Percentiles rank a stretch among this genome's conserved stretches.
phyloP scores from a whole-genome alignment of 2,329 filamentous ascomycete species.

The Ophiostoma australiae region DNA sequence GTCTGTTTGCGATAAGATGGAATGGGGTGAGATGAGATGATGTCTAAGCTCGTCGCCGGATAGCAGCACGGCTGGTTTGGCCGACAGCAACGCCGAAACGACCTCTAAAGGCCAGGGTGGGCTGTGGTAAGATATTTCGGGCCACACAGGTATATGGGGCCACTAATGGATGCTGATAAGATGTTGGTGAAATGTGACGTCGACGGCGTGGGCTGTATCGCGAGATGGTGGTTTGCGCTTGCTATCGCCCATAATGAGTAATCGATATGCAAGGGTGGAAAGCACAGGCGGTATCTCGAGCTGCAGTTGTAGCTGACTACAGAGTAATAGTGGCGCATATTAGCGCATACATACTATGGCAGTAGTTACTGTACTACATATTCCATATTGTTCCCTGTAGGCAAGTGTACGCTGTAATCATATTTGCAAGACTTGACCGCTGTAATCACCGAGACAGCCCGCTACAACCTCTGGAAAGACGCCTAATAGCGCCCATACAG shows the following conservation, averaged over 20 bases:
- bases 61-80: not conserved
- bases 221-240: slow-evolving; percentile 5
- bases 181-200: not conserved
- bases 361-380: not conserved
- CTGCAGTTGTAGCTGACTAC: not conserved
- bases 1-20: not conserved
- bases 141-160: not conserved
- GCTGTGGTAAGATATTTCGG: not conserved
- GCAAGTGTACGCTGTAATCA: not conserved
- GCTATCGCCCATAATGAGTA: not conserved
- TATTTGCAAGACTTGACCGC: not conserved
- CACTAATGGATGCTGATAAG: not conserved
- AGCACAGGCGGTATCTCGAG: not conserved
- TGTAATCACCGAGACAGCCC: slow-evolving; percentile 7
- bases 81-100: slow-evolving; percentile 6
- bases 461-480: not conserved
- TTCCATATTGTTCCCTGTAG: no score
- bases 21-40: not conserved
- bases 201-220: not conserved
- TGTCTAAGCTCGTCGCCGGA: not conserved
- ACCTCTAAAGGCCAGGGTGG: not conserved
- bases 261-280: not conserved
- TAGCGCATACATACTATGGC: no score
- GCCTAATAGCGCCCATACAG: not conserved
- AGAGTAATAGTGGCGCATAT: not conserved